phyloP scores from a whole-genome alignment of 2,329 filamentous ascomycete genomes.

The Didymosphaeria variabile region DNA sequence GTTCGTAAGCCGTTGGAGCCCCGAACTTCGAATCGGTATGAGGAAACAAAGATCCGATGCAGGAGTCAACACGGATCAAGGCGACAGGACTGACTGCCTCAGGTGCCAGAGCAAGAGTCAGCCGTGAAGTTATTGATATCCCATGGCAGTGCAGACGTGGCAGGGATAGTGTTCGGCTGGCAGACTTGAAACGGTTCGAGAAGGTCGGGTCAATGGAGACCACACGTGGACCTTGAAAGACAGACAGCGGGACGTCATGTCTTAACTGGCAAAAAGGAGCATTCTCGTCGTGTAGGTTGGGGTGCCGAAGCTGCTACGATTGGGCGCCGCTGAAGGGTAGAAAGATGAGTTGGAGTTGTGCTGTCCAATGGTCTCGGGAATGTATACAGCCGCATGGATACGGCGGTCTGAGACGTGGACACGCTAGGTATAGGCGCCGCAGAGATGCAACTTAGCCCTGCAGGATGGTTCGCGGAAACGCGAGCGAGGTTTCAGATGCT shows the following conservation, averaged over 20 bases:
- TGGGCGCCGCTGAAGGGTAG: slow-evolving; percentile 17
- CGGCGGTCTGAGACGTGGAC: slow-evolving; percentile 29
- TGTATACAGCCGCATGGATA: slow-evolving; percentile 34
- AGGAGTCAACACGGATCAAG: slow-evolving; percentile 28
- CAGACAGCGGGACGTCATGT: slow-evolving; percentile 12
- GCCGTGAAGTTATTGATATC: slow-evolving; percentile 16
- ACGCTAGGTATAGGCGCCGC: slow-evolving; percentile 48
- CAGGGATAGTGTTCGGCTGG: slow-evolving; percentile 14
- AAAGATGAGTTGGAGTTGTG: slow-evolving; percentile 15
- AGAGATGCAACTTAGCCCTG: slow-evolving; percentile 46
- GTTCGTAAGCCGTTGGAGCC: slow-evolving; percentile 4
- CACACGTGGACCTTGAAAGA: slow-evolving; percentile 17
- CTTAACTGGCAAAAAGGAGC: slow-evolving; percentile 13
- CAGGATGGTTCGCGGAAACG: slow-evolving; percentile 31
- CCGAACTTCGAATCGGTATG: slow-evolving; percentile 10
- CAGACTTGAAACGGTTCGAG: slow-evolving; percentile 34
- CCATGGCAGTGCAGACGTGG: slow-evolving; percentile 6
- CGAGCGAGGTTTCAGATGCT: slow-evolving; percentile 42
- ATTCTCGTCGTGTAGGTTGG: slow-evolving; percentile 11
- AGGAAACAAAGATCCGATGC: slow-evolving; percentile 20
- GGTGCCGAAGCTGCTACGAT: slow-evolving; percentile 11
- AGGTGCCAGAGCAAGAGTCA: slow-evolving; percentile 20
- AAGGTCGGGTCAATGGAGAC: slow-evolving; percentile 30
- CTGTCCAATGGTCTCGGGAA: slow-evolving; percentile 40
- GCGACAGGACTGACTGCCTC: slow-evolving; percentile 21